Base-by-base conservation (phyloP, 2,329 filamentous ascomycete species). In the Phyllosticta citriasiana region DNA sequence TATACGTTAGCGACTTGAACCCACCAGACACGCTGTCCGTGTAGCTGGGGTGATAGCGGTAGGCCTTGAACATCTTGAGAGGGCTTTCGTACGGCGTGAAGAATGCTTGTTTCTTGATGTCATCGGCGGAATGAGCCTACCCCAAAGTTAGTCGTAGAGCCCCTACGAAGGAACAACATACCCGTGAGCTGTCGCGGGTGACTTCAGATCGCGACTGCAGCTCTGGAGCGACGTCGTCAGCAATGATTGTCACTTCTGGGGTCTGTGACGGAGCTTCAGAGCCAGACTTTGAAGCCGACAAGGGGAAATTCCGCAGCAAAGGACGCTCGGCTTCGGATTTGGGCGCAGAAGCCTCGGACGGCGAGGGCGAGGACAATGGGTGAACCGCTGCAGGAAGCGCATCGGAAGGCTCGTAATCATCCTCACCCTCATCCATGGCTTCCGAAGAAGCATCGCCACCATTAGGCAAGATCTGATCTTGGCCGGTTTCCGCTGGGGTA, bases 1-100 rank as follows among this genome's bases (percentile, higher is more conserved):
- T 97, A 77, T 93, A 97, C 53, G 92, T 97, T 78, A 95, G 81
- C 65, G 94, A 97, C 71, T 88, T 87, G 70, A 91, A 87, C 53
- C 93, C 93, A 64, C 87, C 88, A 61, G 84, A 72, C 62, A 96
- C 85, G 61, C 84, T 78, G 57, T 87, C 74, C 65, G 80, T 78
- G 75, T 86, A 97, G 57, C 83, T 79, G 33, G 90, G 89, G 71
- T 97, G 92, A 72, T 93, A 97, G 67, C 93, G 90, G 76, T 89
- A 99, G 47, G 89, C 88, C 72, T 86, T 90, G 74, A 97, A 97
- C 67, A 84, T 83, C 66, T 84, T 85, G 63, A 99, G 79, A 33
- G 91, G 89, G 70, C 91, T 96, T 70, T 88, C 81, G 75, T 99
- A 99, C 2, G 91, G 86, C 35, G 79, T 79, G 64, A 75, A 81